phyloP scores from a whole-genome alignment of 495 filamentous ascomycete species.

The Clohesyomyces aquaticus region DNA sequence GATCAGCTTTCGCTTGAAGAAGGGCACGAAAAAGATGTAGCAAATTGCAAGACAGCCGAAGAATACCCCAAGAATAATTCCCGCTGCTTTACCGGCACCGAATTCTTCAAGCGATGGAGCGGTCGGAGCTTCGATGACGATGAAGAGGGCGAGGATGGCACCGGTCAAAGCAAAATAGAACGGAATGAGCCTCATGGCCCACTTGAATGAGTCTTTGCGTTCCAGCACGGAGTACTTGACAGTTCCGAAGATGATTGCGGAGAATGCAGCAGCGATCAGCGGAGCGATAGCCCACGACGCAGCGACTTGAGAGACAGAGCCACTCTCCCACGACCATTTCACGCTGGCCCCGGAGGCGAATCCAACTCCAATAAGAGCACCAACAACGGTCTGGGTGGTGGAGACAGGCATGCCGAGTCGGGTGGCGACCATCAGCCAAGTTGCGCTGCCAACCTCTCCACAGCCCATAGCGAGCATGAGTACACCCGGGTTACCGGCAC shows the following conservation, averaged over 20 bases:
- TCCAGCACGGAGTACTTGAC: conserved; percentile 67
- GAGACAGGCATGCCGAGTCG: conserved; percentile 46
- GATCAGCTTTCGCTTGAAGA: conserved; percentile 62
- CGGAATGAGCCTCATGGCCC: conserved; percentile 61
- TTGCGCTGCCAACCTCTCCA: conserved; percentile 58
- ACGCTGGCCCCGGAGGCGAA: conserved; percentile 52
- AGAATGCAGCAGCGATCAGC: conserved; percentile 60
- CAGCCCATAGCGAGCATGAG: conserved; percentile 68
- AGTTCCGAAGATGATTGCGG: conserved; percentile 63
- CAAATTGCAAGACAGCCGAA: conserved; percentile 57
- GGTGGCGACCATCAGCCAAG: conserved; percentile 65
- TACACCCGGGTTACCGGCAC: conserved; percentile 53
- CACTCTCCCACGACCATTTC: conserved; percentile 58
- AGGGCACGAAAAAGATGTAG: conserved; percentile 65
- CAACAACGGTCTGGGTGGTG: conserved; percentile 24
- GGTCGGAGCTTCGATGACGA: conserved; percentile 60
- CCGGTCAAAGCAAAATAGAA: conserved; percentile 65
- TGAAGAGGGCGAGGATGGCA: conserved; percentile 65
- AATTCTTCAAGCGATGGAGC: conserved; percentile 53
- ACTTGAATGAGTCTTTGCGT: conserved; percentile 50
- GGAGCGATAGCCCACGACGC: conserved; percentile 68
- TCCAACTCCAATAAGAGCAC: conserved; percentile 25
- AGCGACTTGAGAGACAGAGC: conserved; percentile 62
- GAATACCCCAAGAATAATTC: conserved; percentile 63
- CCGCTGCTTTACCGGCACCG: conserved; percentile 56